These are phyloP conservation scores for Cyclotella kingstonii DNA, from an alignment of 108 stramenopile species.

Conservation along the genomic window DNA sequence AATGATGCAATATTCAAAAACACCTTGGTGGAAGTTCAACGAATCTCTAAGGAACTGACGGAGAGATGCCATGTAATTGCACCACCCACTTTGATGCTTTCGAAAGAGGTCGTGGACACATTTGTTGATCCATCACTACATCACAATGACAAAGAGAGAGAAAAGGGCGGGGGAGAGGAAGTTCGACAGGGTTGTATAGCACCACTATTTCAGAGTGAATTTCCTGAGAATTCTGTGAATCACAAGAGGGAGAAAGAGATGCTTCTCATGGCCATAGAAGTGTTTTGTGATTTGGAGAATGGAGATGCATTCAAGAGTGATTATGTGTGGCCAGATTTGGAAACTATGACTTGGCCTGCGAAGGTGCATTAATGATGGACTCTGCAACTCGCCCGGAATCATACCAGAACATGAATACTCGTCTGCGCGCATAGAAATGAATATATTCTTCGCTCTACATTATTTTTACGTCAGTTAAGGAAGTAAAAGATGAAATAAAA, in stretches of 20 bases:
- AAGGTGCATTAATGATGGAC: conserved; percentile 8
- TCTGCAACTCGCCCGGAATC: no score
- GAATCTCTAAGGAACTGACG: conserved; percentile 74
- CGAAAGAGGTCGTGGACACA: conserved; percentile 62
- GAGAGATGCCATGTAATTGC: conserved; percentile 62
- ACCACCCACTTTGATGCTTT: conserved; percentile 51
- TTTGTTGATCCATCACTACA: conserved; percentile 83
- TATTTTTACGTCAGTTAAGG: no score
- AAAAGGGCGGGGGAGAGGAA: conserved; percentile 20
- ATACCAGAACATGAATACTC: no score
- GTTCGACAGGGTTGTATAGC: conserved; percentile 60
- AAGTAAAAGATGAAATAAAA: no score
- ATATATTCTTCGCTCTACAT: no score
- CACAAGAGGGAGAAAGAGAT: conserved; percentile 46
- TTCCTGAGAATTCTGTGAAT: conserved; percentile 28
- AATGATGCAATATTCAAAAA: conserved; percentile 76
- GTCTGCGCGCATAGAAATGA: no score
- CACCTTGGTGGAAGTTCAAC: conserved; percentile 66
- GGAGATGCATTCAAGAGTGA: conserved; percentile 62
- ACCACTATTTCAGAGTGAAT: conserved; percentile 51
- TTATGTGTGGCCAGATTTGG: conserved; percentile 70
- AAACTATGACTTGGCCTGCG: conserved; percentile 17
- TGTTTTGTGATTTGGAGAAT: conserved; percentile 76
- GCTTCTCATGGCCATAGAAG: conserved; percentile 71
- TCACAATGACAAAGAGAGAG: conserved; percentile 62